A percentile compares a stretch with the other conserved stretches of the same genome.
These are phyloP conservation scores for Flaveria linearis DNA, from an alignment of 129 eudicot species.

Conservation along the genomic window DNA sequence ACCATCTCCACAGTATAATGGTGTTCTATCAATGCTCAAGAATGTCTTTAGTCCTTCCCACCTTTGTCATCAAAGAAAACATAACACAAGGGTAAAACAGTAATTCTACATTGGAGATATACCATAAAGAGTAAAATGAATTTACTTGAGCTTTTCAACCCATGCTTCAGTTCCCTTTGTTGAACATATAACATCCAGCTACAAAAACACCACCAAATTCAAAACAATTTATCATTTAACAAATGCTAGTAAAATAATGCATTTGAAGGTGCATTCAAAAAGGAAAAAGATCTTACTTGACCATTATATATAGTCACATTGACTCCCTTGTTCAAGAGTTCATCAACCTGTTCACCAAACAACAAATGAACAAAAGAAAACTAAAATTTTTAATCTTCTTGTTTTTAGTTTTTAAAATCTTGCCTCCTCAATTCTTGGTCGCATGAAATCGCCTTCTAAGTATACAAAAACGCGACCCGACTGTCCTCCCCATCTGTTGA, in stretches of 20 bases:
- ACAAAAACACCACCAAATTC: conserved; percentile 23
- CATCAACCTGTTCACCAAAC: conserved; percentile 60
- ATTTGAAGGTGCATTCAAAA: background rate
- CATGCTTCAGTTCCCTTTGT: conserved; percentile 90
- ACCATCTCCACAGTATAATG: conserved; percentile 57
- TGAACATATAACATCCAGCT: conserved; percentile 91
- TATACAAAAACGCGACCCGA: conserved; percentile 49
- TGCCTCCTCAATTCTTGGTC: conserved; percentile 79
- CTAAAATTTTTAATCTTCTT: background rate
- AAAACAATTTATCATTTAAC: too few relatives aligned
- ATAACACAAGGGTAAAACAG: conserved; percentile 24
- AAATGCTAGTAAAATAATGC: background rate
- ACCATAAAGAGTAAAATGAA: background rate
- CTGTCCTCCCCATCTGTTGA: conserved; percentile 81
- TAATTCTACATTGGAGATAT: background rate
- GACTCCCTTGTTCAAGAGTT: conserved; percentile 75
- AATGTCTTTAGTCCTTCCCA: conserved; percentile 86
- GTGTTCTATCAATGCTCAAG: conserved; percentile 58
- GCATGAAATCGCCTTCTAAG: conserved; percentile 76
- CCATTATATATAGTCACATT: conserved; percentile 87
- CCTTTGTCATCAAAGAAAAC: conserved; percentile 38
- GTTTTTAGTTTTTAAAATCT: conserved; percentile 19
- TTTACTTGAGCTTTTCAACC: conserved; percentile 89
- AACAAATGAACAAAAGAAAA: conserved; percentile 12
- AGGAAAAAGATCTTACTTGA: conserved; percentile 55